A percentile compares a stretch with the other conserved stretches of the same genome.
These are phyloP conservation scores for Zymoseptoria crescenta DNA, from an alignment of 2,329 filamentous ascomycete genomes.

Conservation along the genomic window DNA sequence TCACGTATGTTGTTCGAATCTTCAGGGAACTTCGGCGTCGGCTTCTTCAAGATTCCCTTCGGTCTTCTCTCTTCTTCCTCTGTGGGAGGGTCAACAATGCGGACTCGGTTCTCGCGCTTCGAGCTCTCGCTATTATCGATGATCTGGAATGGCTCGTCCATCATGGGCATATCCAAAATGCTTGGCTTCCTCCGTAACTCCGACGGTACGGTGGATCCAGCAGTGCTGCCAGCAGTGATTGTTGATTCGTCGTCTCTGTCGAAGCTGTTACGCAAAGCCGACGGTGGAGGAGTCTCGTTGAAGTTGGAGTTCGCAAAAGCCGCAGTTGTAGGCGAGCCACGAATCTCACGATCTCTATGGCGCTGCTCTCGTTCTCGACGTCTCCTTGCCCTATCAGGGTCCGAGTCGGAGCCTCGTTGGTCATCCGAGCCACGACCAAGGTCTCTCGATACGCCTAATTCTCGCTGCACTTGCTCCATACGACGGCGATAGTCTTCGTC, in stretches of 20 bases:
- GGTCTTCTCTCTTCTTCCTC: slow-evolving; percentile 60
- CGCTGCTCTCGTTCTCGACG: slow-evolving; percentile 27
- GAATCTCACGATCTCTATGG: slow-evolving; percentile 21
- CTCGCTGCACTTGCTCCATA: slow-evolving; percentile 40
- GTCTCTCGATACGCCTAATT: slow-evolving; percentile 28
- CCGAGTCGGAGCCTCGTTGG: slow-evolving; percentile 18
- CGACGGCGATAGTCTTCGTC: slow-evolving; percentile 46
- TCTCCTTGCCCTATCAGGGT: slow-evolving; percentile 27
- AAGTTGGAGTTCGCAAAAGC: slow-evolving; percentile 5
- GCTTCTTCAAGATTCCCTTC: slow-evolving; percentile 79
- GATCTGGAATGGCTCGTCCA: slow-evolving; percentile 23
- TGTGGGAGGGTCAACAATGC: slow-evolving; percentile 63
- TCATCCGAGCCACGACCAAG: slow-evolving; percentile 18
- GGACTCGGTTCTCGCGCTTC: slow-evolving; percentile 34
- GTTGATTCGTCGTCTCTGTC: slow-evolving; percentile 17
- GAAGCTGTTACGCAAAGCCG: slow-evolving; percentile 17
- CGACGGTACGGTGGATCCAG: slow-evolving; percentile 6
- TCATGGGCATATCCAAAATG: slow-evolving; percentile 27
- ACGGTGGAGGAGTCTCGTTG: slow-evolving; percentile 12
- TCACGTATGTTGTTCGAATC: slow-evolving; percentile 76
- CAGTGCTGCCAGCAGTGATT: slow-evolving; percentile 4
- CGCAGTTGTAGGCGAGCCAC: slow-evolving; percentile 6
- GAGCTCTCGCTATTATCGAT: slow-evolving; percentile 29
- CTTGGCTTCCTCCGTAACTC: slow-evolving; percentile 23
- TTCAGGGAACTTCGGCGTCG: slow-evolving; percentile 77